Conservation (phyloP, 495 filamentous ascomycete species). For the Penicillium cataractarum region DNA sequence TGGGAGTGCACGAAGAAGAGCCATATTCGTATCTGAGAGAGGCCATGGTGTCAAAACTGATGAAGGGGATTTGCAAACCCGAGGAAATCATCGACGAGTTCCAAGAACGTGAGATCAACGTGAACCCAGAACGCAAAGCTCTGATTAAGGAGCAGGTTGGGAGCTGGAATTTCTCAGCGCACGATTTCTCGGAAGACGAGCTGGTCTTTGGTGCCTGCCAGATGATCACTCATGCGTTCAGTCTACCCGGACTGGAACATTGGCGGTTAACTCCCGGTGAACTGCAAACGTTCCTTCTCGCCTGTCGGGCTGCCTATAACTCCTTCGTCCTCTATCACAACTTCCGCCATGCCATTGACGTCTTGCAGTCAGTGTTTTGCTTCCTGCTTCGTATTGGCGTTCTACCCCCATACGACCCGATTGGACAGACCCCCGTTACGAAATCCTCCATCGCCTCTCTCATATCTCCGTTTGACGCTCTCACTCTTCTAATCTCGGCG, state of each 20-base stretch:
- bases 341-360: constrained; percentile 95
- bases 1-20: constrained; percentile 82
- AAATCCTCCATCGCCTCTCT: constrained; percentile 70
- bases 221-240: constrained; percentile 89
- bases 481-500: constrained; percentile 88
- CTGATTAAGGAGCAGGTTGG: constrained; percentile 72
- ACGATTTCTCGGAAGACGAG: constrained; percentile 87
- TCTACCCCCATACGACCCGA: constrained; percentile 64
- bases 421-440: constrained; percentile 23
- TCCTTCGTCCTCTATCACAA: constrained; percentile 98
- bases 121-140: constrained; percentile 60
- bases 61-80: constrained; percentile 86
- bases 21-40: constrained; percentile 89
- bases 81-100: constrained; percentile 59
- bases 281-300: constrained; percentile 77
- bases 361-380: constrained; percentile 90
- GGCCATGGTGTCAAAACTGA: constrained; percentile 86
- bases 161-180: constrained; percentile 85
- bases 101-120: constrained; percentile 43
- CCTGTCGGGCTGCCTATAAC: constrained; percentile 87
- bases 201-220: constrained; percentile 74
- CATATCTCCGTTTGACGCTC: constrained; percentile 79
- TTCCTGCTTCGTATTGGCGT: constrained; percentile 84
- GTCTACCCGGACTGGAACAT: constrained; percentile 75
- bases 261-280: constrained; percentile 82